Conservation (phyloP, 495 filamentous ascomycete species). For the Clohesyomyces aquaticus region DNA sequence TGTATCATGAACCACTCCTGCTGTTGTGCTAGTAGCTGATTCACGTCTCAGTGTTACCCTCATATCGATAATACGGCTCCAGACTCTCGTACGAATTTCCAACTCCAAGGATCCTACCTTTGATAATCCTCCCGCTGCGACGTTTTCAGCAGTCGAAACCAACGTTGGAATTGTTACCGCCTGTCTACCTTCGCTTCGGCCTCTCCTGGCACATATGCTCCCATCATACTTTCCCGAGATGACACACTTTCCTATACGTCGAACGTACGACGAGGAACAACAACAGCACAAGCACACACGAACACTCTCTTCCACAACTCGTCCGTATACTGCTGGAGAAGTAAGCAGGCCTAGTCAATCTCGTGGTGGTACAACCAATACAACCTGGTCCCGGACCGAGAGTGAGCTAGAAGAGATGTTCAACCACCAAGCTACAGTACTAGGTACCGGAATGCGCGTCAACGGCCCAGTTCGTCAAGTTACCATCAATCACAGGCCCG, state of each 20-base stretch:
- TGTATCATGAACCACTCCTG: neutral
- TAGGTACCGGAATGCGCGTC: neutral
- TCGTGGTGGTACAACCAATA: constrained; percentile 8
- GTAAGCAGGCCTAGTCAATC: constrained; percentile 9
- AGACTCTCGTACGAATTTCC: constrained; percentile 42
- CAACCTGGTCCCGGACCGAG: constrained; percentile 3
- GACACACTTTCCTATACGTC: constrained; percentile 6
- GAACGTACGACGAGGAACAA: constrained; percentile 20
- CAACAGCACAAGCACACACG: constrained; percentile 11
- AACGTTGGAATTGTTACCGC: constrained; percentile 46
- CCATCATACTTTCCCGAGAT: constrained; percentile 35
- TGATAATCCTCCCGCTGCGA: constrained; percentile 42
- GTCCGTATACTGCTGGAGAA: constrained; percentile 1
- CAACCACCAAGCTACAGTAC: constrained; percentile 6
- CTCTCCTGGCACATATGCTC: constrained; percentile 35
- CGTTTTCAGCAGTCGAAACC: constrained; percentile 40
- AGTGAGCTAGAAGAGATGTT: constrained; percentile 13
- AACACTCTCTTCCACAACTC: neutral
- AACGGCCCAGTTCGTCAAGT: constrained; percentile 23
- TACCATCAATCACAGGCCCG: neutral
- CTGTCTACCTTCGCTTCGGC: constrained; percentile 44
- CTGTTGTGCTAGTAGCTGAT: no score
- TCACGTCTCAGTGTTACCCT: constrained; percentile 7
- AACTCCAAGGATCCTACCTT: constrained; percentile 43
- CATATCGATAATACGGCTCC: constrained; percentile 43